Base-by-base conservation (phyloP, 1,284 basidiomycete genomes). In the Rhodotorula sp. region DNA sequence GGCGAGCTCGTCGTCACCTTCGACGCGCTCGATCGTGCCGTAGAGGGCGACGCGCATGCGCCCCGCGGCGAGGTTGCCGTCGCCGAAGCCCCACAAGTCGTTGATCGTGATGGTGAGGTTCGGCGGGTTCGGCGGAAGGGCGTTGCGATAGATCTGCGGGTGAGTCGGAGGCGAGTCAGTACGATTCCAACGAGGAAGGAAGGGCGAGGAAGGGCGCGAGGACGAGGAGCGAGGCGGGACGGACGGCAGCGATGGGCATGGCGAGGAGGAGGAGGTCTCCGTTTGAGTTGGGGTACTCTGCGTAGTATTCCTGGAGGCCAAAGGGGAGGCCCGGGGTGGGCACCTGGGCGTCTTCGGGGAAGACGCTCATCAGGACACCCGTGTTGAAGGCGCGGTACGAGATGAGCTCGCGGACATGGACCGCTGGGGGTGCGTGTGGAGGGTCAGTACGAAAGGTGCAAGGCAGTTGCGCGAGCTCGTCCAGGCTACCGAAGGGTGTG, bases 241-340 rank as follows among this genome's bases (percentile, higher is more conserved):
- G 39, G 8, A 71, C 72, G n/a, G 61, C 69, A 3, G 75, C 69
- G 59, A 76, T 71, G 27, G 73, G 75, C 75, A 76, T 76, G 17
- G 69, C 75, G 58, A 76, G 66, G 27, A 76, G 46, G 41, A 75
- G 67, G 34, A 76, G 39, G 59, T 76, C 75, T 21, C 75, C 75
- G 22, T 72, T 63, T 50, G 69, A 75, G 32, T 71, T 71, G 9
- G 75, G 75, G 66, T 72, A 76, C 9, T 48, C 64, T 1, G 73
- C 73, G 39, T 76, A 76, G 67, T 75, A 76, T 57, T 76, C 75
- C 62, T 75, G 72, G 29, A 76, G 65, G 9, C 73, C 73, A n/a
- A 76, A 73, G 8, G 75, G 69, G 15, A 76, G 56, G 8, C 69
- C 73, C 0, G 70, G 68, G 21, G 64, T 41, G 17, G 53, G 61